phyloP scores from a whole-genome alignment of 2,329 filamentous ascomycete species.

The Diaporthe caulivora region DNA sequence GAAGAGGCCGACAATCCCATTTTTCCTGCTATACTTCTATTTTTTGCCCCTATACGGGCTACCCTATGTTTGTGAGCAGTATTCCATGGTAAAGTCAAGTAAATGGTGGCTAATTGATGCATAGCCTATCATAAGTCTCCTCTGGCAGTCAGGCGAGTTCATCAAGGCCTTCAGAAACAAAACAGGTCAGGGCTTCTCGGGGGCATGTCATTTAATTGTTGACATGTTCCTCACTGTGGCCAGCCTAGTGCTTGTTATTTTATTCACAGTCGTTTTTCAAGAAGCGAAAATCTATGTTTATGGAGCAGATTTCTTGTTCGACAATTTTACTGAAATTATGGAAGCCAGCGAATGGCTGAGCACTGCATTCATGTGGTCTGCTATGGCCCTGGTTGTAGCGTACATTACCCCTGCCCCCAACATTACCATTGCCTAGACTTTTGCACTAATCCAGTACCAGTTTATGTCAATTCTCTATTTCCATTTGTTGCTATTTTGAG shows the following conservation, averaged over 20 bases:
- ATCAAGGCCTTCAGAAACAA: not conserved
- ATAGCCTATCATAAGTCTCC: not conserved
- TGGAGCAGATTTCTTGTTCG: too few species aligned
- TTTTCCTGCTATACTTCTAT: not conserved
- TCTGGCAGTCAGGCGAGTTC: constrained; percentile 1
- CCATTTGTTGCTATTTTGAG: not conserved
- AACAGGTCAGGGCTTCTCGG: not conserved
- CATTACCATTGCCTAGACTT: rapidly evolving
- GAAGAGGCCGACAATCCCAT: not conserved
- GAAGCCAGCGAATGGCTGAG: too few species aligned
- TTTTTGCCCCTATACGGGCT: not conserved
- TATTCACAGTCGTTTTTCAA: not conserved
- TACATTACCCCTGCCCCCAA: not conserved
- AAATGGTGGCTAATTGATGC: not conserved
- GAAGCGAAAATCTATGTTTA: not conserved
- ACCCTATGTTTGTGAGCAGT: not conserved
- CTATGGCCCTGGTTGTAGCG: not conserved
- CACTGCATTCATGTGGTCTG: not conserved
- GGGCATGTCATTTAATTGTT: not conserved
- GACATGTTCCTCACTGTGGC: not conserved
- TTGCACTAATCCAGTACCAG: not conserved
- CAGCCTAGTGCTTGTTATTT: not conserved
- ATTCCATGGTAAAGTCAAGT: rapidly evolving
- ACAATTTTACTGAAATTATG: too few species aligned
- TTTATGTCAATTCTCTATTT: not conserved